Percentiles rank a stretch among this genome's conserved stretches.
These are phyloP conservation scores for Cantharellus cinnabarinus DNA, from an alignment of 768 basidiomycete genomes.

Conservation along the genomic window DNA sequence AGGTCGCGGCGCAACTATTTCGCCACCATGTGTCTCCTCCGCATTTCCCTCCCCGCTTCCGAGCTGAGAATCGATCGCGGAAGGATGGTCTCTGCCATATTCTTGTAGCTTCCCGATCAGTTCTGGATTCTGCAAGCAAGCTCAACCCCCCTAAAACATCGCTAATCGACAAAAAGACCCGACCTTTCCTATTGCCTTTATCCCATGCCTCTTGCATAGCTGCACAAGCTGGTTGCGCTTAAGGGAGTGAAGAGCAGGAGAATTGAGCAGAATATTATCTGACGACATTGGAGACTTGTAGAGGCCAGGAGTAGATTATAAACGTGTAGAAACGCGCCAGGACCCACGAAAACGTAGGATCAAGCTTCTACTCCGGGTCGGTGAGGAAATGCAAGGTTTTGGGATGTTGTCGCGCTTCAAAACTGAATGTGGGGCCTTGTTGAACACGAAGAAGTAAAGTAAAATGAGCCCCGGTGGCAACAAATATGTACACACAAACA, in stretches of 20 bases:
- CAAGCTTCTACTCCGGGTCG: too few species aligned
- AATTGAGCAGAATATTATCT: constrained; percentile 57
- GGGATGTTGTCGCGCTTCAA: too few species aligned
- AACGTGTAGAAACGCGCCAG: not conserved
- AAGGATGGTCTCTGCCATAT: constrained; percentile 25
- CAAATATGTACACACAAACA: too few species aligned
- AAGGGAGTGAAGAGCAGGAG: constrained; percentile 61
- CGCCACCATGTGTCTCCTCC: not conserved
- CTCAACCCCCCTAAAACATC: too few species aligned
- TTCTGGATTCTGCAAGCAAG: constrained; percentile 29
- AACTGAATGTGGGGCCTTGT: too few species aligned
- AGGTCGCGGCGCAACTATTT: constrained; percentile 24
- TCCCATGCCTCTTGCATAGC: constrained; percentile 62
- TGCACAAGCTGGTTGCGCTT: constrained; percentile 72
- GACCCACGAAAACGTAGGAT: not conserved
- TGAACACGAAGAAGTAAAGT: too few species aligned
- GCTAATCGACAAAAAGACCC: not conserved
- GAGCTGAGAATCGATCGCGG: constrained; percentile 7
- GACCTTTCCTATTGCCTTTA: constrained; percentile 56
- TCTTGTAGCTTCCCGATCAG: constrained; percentile 46
- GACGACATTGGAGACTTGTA: constrained; percentile 2
- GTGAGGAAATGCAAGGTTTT: too few species aligned
- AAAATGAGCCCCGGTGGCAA: too few species aligned
- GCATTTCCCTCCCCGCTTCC: constrained; percentile 14
- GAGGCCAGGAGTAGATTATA: too few species aligned